Percentiles rank a stretch among this genome's conserved stretches.
These are phyloP conservation scores for Xanthoconium purpureum DNA, from an alignment of 768 basidiomycete genomes.

Conservation along the genomic window DNA sequence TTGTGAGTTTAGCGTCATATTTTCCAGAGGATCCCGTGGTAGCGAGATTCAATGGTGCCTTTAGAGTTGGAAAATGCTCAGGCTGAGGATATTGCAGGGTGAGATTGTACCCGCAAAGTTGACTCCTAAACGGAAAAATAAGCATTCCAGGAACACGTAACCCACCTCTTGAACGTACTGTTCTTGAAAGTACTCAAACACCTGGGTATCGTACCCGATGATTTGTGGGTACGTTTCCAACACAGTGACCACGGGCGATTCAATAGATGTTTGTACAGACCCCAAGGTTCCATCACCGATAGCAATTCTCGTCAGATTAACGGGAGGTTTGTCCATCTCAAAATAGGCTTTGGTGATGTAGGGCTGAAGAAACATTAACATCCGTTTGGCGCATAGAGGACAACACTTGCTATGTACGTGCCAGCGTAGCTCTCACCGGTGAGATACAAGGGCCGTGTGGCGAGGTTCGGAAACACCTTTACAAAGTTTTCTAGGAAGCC, in stretches of 20 bases:
- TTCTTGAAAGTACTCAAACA: conserved; percentile 63
- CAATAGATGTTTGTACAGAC: conserved; percentile 45
- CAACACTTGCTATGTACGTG: conserved; percentile 52
- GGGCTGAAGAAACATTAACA: conserved; percentile 44
- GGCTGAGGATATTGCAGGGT: conserved; percentile 69
- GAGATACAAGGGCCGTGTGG: conserved; percentile 60
- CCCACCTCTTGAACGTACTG: conserved; percentile 45
- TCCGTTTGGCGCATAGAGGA: conserved; percentile 26
- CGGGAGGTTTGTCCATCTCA: conserved; percentile 55
- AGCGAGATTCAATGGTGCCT: not conserved
- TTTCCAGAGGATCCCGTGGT: not conserved
- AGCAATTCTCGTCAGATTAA: conserved; percentile 63
- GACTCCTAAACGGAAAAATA: conserved; percentile 37
- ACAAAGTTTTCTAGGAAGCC: conserved; percentile 69
- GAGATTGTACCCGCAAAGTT: conserved; percentile 62
- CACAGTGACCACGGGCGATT: conserved; percentile 54
- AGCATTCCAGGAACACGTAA: not conserved
- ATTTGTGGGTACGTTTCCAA: conserved; percentile 75
- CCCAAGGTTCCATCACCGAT: conserved; percentile 68
- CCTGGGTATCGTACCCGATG: conserved; percentile 64
- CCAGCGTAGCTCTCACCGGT: conserved; percentile 79
- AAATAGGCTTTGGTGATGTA: conserved; percentile 75
- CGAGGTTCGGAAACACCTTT: conserved; percentile 66
- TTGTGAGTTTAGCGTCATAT: not conserved
- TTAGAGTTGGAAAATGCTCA: conserved; percentile 42